Evolutionary conservation across 2,329 filamentous ascomycete genomes (phyloP), one percentile per base, ranked within the genome.

Genomic region (Allantophomopsis cytisporea): DNA sequence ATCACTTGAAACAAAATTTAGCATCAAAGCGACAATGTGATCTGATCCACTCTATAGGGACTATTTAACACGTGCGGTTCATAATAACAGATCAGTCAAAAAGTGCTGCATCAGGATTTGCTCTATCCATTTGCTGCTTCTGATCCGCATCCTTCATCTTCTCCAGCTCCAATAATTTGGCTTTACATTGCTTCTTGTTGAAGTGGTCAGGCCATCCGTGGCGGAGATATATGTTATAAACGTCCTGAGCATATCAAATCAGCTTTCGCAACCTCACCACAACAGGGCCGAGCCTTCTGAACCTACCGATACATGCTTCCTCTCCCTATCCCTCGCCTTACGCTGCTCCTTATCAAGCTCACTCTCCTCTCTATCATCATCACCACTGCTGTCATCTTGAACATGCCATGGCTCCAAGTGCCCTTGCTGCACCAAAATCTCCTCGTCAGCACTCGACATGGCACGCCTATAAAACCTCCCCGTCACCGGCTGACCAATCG

Each of bases 381-480:
- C 20, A 21, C 20, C 20, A 21, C 5, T 21, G 20, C 20, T 21
- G 20, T 21, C 20, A 21, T 21, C 20, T 21, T 21, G 20, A 21
- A 21, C 20, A 21, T 21, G 8, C 35, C 35, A 20, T 12, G 14
- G 16, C 35, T 36, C 35, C 11, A 36, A 20, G 15, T 13, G 16
- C 35, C 16, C 16, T 20, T 20, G 35, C 23, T 13, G 35, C 15
- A 36, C 23, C 5, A 21, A 8, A 36, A 36, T n/a, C 13, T 36
- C 35, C 16, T 36, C 35, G 14, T 36, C 35, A 36, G 35, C 23
- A 36, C 35, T 36, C 18, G 11, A 36, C 14, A 17, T 17, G 14
- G 35, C 35, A 20, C 35, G 15, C 15, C 35, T 36, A 36, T 36
- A 36, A 17, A 36, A 36, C 35, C 35, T 36, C 35, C 35, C 35